Evolutionary conservation across 176 grass and related monocot species (phyloP).

Genomic region (Bothriochloa decipiens): DNA sequence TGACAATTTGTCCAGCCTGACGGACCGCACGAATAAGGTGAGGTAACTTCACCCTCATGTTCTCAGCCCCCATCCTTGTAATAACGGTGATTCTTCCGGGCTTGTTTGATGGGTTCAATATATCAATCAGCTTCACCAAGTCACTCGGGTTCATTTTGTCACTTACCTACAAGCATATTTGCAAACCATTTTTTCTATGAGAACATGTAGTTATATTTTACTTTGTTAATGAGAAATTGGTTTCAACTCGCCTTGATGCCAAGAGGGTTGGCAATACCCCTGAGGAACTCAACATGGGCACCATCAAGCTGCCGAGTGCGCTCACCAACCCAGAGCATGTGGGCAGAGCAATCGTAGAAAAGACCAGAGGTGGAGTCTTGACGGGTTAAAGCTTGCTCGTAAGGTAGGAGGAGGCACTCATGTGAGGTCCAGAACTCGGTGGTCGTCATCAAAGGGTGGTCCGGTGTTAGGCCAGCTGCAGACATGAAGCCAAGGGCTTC

Average conservation of each 20-base stretch:
- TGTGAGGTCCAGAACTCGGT: slow-evolving; percentile 98
- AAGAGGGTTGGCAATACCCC: slow-evolving; percentile 83
- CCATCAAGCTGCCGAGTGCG: slow-evolving; percentile 91
- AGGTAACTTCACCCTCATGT: slow-evolving; percentile 89
- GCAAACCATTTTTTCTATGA: neutral
- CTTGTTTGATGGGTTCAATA: slow-evolving; percentile 76
- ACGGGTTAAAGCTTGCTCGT: slow-evolving; percentile 79
- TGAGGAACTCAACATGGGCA: slow-evolving; percentile 82
- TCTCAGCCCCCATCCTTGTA: slow-evolving; percentile 86
- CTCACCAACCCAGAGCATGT: slow-evolving; percentile 88
- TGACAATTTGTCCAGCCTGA: slow-evolving; percentile 79
- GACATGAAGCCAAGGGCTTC: slow-evolving; percentile 90
- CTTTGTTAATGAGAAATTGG: neutral
- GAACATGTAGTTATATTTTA: neutral
- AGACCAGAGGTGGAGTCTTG: slow-evolving; percentile 84
- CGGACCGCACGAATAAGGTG: slow-evolving; percentile 86
- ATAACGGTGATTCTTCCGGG: slow-evolving; percentile 84
- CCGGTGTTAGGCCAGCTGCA: slow-evolving; percentile 72
- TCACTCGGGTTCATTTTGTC: slow-evolving; percentile 89
- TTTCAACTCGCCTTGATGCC: slow-evolving; percentile 68
- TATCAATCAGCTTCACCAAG: slow-evolving; percentile 90
- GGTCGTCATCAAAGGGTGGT: slow-evolving; percentile 80
- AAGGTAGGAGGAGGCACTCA: slow-evolving; percentile 90
- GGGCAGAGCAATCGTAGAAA: slow-evolving; percentile 82
- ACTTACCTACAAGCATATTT: slow-evolving; percentile 53